A percentile compares a stretch with the other conserved stretches of the same genome.
Conservation (phyloP, 1,284 basidiomycete species). For the Fomitopsis schrenkii region DNA sequence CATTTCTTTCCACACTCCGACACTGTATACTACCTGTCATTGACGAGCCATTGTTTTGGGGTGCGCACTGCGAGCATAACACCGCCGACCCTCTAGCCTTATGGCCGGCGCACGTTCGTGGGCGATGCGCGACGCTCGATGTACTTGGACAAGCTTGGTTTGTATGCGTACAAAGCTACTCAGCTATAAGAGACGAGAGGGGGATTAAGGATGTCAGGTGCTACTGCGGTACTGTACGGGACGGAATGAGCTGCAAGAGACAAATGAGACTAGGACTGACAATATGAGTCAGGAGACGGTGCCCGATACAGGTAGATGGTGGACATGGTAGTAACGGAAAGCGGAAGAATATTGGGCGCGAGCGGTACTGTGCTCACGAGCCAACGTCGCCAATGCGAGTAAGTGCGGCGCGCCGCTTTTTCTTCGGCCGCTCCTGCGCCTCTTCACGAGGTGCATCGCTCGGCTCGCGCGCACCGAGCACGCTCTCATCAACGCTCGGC, state of each 20-base stretch:
- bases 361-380: slow-evolving; percentile 10
- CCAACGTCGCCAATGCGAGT: slow-evolving; percentile 67
- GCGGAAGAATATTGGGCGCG: too few species aligned
- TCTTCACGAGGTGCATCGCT: slow-evolving; percentile 16
- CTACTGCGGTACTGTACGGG: not conserved
- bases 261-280: not conserved
- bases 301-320: not conserved
- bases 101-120: not conserved
- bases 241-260: not conserved
- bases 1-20: not conserved
- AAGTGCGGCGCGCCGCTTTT: slow-evolving; percentile 83
- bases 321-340: not conserved
- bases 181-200: not conserved
- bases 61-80: not conserved
- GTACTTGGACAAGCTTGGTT: not conserved
- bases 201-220: not conserved
- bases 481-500: slow-evolving; percentile 39
- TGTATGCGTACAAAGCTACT: not conserved
- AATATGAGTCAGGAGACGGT: not conserved
- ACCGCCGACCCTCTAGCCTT: too few species aligned
- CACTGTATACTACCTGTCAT: slow-evolving; percentile 1
- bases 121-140: not conserved
- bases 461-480: slow-evolving; percentile 11
- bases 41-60: not conserved
- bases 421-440: slow-evolving; percentile 59